phyloP scores from a whole-genome alignment of 495 filamentous ascomycete species.

The Halenospora varia region DNA sequence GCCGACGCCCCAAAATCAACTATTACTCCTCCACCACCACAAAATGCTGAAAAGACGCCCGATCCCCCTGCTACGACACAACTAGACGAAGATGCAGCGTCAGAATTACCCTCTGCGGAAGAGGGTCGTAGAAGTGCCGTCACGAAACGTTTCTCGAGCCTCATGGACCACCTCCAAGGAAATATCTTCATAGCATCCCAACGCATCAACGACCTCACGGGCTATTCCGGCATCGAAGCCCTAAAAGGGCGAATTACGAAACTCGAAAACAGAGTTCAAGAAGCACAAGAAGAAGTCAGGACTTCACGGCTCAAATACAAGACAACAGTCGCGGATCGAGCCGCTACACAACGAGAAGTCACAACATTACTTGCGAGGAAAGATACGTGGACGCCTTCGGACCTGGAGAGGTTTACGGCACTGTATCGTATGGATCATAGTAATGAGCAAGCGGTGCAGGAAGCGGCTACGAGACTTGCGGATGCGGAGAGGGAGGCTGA shows the following conservation, averaged over 20 bases:
- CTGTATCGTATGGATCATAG: slow-evolving; percentile 90
- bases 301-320: slow-evolving; percentile 72
- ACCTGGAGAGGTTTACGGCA: slow-evolving; percentile 91
- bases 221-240: slow-evolving; percentile 88
- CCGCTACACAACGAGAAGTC: slow-evolving; percentile 89
- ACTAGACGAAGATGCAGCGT: slow-evolving; percentile 6
- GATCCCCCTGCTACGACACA: not conserved
- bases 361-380: slow-evolving; percentile 91
- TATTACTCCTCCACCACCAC: not conserved
- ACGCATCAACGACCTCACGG: slow-evolving; percentile 87
- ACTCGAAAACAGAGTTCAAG: slow-evolving; percentile 63
- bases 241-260: slow-evolving; percentile 70
- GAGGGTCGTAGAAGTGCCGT: slow-evolving; percentile 69
- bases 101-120: slow-evolving; percentile 69
- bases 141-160: slow-evolving; percentile 64
- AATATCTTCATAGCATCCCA: slow-evolving; percentile 81
- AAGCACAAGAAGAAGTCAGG: slow-evolving; percentile 61
- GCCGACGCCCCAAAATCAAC: slow-evolving; percentile 22
- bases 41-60: not conserved
- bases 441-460: slow-evolving; percentile 83
- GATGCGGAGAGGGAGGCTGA: slow-evolving; percentile 73
- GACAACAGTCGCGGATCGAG: slow-evolving; percentile 69
- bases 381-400: slow-evolving; percentile 79
- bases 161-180: slow-evolving; percentile 88
- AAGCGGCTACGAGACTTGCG: slow-evolving; percentile 66